These are phyloP conservation scores for Ceratocystis cubensis DNA, from an alignment of 2,329 filamentous ascomycete species.

Conservation along the genomic window DNA sequence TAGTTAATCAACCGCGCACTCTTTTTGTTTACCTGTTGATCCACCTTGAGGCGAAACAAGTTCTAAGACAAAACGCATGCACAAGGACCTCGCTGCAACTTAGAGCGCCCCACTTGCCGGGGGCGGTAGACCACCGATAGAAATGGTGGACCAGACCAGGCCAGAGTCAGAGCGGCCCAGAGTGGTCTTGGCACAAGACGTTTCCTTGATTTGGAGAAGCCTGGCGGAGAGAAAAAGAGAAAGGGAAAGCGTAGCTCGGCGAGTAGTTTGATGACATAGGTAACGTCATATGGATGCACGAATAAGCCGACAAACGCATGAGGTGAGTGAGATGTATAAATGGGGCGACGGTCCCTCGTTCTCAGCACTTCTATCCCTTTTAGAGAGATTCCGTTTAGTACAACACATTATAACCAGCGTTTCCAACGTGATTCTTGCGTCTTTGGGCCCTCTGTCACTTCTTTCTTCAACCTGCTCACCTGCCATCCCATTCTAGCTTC, in stretches of 20 bases:
- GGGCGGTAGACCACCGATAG: not conserved
- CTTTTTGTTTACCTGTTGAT: no score
- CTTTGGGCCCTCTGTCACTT: not conserved
- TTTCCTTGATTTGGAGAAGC: no score
- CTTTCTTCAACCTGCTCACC: not conserved
- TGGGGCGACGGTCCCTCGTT: not conserved
- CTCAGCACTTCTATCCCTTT: not conserved
- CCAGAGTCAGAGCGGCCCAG: no score
- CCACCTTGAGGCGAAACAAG: no score
- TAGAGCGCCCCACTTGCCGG: not conserved
- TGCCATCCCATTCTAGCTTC: not conserved
- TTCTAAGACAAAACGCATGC: no score
- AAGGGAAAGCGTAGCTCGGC: not conserved
- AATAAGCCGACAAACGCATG: not conserved
- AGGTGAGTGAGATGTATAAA: not conserved
- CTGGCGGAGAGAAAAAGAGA: no score
- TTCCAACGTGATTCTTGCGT: not conserved
- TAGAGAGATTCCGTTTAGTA: not conserved
- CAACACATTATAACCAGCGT: not conserved
- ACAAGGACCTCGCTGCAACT: not conserved
- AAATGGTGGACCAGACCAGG: no score
- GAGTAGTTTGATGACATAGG: not conserved
- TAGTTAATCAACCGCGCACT: no score
- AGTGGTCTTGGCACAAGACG: not conserved
- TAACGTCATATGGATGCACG: not conserved